These are phyloP conservation scores for Colletotrichum filicis DNA, from an alignment of 2,329 filamentous ascomycete genomes.

Conservation along the genomic window DNA sequence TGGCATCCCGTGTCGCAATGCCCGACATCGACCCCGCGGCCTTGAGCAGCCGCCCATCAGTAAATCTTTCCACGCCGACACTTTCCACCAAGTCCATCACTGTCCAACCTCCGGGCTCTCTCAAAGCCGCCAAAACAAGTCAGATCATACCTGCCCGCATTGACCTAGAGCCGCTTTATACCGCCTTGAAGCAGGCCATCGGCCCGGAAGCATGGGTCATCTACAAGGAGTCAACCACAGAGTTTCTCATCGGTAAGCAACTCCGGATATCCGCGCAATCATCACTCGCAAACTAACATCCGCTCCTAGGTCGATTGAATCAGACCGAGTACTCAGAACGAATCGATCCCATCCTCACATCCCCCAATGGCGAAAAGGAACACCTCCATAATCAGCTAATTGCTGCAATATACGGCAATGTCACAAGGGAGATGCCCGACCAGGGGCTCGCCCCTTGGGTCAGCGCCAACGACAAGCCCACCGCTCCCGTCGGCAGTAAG, in stretches of 20 bases:
- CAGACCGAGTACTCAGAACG: slow-evolving; percentile 69
- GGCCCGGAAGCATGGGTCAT: slow-evolving; percentile 70
- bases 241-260: slow-evolving; percentile 69
- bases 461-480: slow-evolving; percentile 76
- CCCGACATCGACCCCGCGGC: slow-evolving; percentile 78
- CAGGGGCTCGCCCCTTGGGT: slow-evolving; percentile 76
- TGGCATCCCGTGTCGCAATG: slow-evolving; percentile 54
- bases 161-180: slow-evolving; percentile 74
- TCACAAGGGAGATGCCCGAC: slow-evolving; percentile 76
- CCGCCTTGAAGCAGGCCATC: slow-evolving; percentile 68
- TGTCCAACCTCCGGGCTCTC: slow-evolving; percentile 58
- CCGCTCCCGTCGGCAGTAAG: slow-evolving; percentile 66
- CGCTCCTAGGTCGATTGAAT: slow-evolving; percentile 66
- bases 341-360: slow-evolving; percentile 69
- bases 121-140: slow-evolving; percentile 68
- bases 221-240: slow-evolving; percentile 72
- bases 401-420: slow-evolving; percentile 74
- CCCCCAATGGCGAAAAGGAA: slow-evolving; percentile 67
- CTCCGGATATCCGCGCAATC: neutral
- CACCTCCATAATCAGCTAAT: slow-evolving; percentile 77
- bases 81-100: slow-evolving; percentile 68
- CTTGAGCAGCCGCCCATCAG: slow-evolving; percentile 71
- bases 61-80: slow-evolving; percentile 68
- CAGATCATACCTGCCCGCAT: slow-evolving; percentile 74
- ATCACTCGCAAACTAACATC: neutral